phyloP scores from a whole-genome alignment of 352 stramenopile species.

The Pythium biforme region DNA sequence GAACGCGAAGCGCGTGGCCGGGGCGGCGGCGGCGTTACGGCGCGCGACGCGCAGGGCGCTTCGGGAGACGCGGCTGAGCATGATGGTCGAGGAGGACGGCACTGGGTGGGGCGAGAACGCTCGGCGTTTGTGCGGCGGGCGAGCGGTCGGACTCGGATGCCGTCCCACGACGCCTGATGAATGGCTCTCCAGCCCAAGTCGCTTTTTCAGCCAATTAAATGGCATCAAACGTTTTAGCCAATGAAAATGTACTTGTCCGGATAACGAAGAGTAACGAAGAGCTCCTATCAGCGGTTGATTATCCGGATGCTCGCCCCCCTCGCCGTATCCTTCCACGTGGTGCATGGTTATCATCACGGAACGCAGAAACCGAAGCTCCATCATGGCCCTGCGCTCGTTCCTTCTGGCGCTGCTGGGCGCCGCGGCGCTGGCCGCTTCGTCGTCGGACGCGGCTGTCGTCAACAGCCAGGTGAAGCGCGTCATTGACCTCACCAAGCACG shows the following conservation, averaged over 20 bases:
- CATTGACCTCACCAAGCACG: slow-evolving; percentile 79
- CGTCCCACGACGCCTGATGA: slow-evolving; percentile 21
- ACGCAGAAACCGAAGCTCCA: slow-evolving; percentile 12
- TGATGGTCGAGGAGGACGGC: slow-evolving; percentile 30
- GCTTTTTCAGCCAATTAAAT: slow-evolving; percentile 19
- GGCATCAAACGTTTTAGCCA: slow-evolving; percentile 21
- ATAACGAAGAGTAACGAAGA: neutral
- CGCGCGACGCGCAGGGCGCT: slow-evolving; percentile 57
- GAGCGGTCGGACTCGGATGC: neutral
- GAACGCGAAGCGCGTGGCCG: slow-evolving; percentile 47
- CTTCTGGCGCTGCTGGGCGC: slow-evolving; percentile 33
- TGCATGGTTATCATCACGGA: slow-evolving; percentile 14
- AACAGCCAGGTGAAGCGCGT: slow-evolving; percentile 66
- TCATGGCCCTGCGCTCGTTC: slow-evolving; percentile 32
- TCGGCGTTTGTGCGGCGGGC: slow-evolving; percentile 29
- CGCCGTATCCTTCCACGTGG: slow-evolving; percentile 19
- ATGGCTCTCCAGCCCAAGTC: slow-evolving; percentile 32
- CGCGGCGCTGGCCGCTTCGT: slow-evolving; percentile 17
- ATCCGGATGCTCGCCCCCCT: slow-evolving; percentile 25
- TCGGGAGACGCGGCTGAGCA: slow-evolving; percentile 75
- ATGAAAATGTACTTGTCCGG: slow-evolving; percentile 14
- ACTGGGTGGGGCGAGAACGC: neutral
- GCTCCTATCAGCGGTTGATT: neutral
- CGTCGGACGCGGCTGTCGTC: slow-evolving; percentile 48
- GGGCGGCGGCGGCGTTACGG: slow-evolving; percentile 37